Evolutionary conservation across 1,284 basidiomycete species (phyloP).

Genomic region (Cryptococcus amylolentus): DNA sequence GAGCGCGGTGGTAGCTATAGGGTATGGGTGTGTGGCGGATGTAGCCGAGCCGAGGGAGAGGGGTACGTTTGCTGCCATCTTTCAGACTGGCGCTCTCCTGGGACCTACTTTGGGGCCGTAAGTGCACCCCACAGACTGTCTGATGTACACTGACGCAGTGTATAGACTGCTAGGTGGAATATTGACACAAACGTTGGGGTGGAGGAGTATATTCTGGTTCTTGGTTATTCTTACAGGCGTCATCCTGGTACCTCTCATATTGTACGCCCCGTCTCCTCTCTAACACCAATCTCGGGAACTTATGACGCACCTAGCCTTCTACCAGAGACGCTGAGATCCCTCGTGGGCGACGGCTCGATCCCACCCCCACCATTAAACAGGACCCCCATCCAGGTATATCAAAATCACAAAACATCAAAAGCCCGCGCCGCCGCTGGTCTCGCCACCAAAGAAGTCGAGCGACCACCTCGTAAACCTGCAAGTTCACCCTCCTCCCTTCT

Average conservation of each 20-base stretch:
- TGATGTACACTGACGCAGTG: neutral
- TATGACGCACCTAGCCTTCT: neutral
- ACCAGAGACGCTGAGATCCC: slow-evolving; percentile 46
- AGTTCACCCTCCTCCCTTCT: neutral
- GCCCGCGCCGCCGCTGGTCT: slow-evolving; percentile 17
- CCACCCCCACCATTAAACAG: slow-evolving; percentile 40
- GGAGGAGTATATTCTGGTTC: slow-evolving; percentile 44
- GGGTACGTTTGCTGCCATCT: slow-evolving; percentile 42
- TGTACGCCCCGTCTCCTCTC: slow-evolving; percentile 18
- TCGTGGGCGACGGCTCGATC: slow-evolving; percentile 47
- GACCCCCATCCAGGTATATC: slow-evolving; percentile 26
- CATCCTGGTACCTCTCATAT: slow-evolving; percentile 25
- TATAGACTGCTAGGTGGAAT: slow-evolving; percentile 22
- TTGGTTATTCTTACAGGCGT: slow-evolving; percentile 31
- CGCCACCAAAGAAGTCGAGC: slow-evolving; percentile 20
- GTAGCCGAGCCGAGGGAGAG: slow-evolving; percentile 46
- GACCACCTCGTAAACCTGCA: slow-evolving; percentile 30
- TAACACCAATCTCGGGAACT: neutral
- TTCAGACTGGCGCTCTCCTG: slow-evolving; percentile 31
- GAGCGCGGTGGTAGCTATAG: slow-evolving; percentile 46
- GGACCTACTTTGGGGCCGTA: slow-evolving; percentile 27
- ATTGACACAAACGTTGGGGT: slow-evolving; percentile 36
- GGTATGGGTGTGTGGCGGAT: slow-evolving; percentile 44
- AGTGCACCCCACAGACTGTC: too few species aligned
- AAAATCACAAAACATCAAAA: slow-evolving; percentile 21